A percentile compares a stretch with the other conserved stretches of the same genome.
Conservation (phyloP, 164 flowering plant genomes). For the Santalum album region DNA sequence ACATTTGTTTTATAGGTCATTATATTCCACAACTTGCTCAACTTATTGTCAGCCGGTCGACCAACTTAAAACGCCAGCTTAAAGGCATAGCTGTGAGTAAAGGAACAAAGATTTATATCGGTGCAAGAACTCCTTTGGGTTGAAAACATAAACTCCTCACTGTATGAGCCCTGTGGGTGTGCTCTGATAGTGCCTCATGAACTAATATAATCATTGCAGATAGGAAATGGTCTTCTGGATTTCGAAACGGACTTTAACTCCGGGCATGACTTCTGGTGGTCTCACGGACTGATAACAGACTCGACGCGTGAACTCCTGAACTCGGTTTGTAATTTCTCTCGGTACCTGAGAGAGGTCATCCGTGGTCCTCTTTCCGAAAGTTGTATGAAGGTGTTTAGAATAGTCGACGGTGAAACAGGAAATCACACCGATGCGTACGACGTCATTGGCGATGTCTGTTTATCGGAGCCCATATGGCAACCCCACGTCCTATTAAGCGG, state of each 20-base stretch:
- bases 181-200: no score
- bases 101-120: neutral
- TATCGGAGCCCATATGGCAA: neutral
- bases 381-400: neutral
- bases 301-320: neutral
- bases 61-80: neutral
- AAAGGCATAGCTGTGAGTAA: conserved; percentile 1
- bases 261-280: neutral
- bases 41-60: neutral
- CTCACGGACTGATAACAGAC: neutral
- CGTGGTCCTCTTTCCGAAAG: neutral
- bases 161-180: no score
- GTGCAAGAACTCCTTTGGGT: no score
- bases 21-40: neutral
- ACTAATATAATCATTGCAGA: neutral
- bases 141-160: no score
- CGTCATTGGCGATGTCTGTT: conserved; percentile 1
- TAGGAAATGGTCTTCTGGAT: neutral
- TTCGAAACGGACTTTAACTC: neutral
- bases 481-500: no score
- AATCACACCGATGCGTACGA: neutral
- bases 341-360: neutral
- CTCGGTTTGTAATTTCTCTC: neutral
- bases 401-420: neutral
- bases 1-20: conserved; percentile 1